Base-by-base conservation (phyloP, 1,284 basidiomycete genomes). In the Singerocomus inundabilis region DNA sequence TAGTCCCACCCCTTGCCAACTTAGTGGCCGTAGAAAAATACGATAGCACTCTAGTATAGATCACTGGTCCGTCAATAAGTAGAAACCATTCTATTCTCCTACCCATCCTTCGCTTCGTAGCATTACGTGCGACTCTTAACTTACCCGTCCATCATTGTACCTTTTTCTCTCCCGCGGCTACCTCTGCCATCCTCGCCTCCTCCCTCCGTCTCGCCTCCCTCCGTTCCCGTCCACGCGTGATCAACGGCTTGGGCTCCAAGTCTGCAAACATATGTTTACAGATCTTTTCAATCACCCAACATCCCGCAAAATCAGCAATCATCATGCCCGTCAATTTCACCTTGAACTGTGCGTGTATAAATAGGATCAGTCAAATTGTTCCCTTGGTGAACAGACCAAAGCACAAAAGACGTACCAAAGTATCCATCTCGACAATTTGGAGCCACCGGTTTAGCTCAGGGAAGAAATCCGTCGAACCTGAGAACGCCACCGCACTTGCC, bases 361-460 rank as follows among this genome's bases (percentile, higher is more conserved):
- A 6, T 1, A 24, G 3, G 6, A 5, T 40, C 38, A 29, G 16
- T 39, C 25, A 37, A 9, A 15, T 0, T n/a, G 15, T 16, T 32
- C 31, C 31, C 10, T 7, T 38, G 24, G 25, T 26, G 21, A 16
- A 21, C 26, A 29, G n/a, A 6, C 8, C 1, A 9, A 37, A 13
- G 9, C 10, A 3, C 15, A 15, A 45, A 5, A 43, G 7, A 71
- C 88, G 60, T 63, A 96, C 93, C 35, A 72, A 63, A 29, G 68
- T 65, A 39, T 84, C 72, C 93, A 99, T 96, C 69, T 91, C 91
- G 25, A 98, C 93, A 34, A 99, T 87, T 72, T 99, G 96, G 37
- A 99, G 77, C 96, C 96, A 99, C 32, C 89, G 76, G 70, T 97
- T 99, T 56, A 98, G 68, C 71, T 99, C 97, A 1, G 97, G 96